phyloP scores from a whole-genome alignment of 768 basidiomycete species.

The Suillus lakei region DNA sequence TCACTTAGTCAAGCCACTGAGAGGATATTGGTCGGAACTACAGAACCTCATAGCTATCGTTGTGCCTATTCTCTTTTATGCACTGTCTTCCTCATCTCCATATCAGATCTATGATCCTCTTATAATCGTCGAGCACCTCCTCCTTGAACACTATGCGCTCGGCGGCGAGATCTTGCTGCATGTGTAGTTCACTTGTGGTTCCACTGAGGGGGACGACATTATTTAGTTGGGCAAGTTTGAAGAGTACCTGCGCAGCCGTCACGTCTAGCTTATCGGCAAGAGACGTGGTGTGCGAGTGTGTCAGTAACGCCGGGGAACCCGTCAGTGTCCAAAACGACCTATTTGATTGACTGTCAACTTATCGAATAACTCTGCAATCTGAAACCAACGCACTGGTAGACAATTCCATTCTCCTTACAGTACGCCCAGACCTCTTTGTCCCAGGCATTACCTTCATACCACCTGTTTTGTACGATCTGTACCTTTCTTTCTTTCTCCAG shows the following conservation, averaged over 20 bases:
- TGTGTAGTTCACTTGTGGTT: constrained; percentile 68
- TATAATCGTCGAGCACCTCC: constrained; percentile 31
- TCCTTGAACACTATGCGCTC: constrained; percentile 41
- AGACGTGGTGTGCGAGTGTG: constrained; percentile 47
- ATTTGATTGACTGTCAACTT: constrained; percentile 1
- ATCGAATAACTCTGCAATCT: background rate
- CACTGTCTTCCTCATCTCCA: constrained; percentile 26
- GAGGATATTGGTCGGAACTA: background rate
- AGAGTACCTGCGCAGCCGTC: constrained; percentile 70
- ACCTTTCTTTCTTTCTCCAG: constrained; percentile 60
- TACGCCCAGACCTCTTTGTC: constrained; percentile 67
- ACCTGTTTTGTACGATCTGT: constrained; percentile 83
- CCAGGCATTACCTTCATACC: constrained; percentile 84
- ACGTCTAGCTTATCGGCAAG: constrained; percentile 52
- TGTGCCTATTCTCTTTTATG: background rate
- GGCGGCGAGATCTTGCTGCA: constrained; percentile 64
- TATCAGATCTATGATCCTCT: constrained; percentile 31
- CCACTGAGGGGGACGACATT: constrained; percentile 78
- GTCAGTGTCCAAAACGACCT: constrained; percentile 91
- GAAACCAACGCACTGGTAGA: constrained; percentile 64
- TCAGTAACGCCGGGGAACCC: constrained; percentile 69
- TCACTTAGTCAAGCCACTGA: background rate
- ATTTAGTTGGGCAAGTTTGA: constrained; percentile 67
- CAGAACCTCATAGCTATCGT: background rate
- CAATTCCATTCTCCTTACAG: constrained; percentile 64